Evolutionary conservation across 352 stramenopile species (phyloP), one percentile per base, ranked within the genome.

Genomic region (Thalassiosira tumida): DNA sequence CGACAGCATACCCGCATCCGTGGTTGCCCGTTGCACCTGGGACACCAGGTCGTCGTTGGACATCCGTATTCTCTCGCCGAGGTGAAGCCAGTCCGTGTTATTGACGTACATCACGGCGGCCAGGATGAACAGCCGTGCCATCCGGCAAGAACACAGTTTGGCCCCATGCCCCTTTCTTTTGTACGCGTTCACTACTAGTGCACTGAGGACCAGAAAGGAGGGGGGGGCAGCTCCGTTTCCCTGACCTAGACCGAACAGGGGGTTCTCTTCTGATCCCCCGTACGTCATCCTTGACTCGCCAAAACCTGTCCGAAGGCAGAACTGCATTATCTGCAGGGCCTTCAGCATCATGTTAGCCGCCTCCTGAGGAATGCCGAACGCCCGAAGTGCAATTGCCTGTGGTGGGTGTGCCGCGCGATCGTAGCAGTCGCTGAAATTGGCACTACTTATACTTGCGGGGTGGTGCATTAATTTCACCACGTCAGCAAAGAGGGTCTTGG

Each of bases 221-320:
- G 81, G 43, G 31, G 74, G 75, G 0, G 67, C 47, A 40, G 81
- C 65, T 15, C 81, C 47, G 31, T 54, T 89, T 1, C 87, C 87
- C 38, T 89, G 75, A 6, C 75, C 82, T 0, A 78, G 50, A 0
- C 81, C 87, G 6, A 31, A 26, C 14, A 59, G 35, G 24, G 65
- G 62, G 21, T 67, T 26, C 7, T 59, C 40, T 1, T 31, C 4
- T 24, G 75, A 75, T 5, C 76, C 76, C 0, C 87, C 81, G 62
- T 65, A 89, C 1, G 33, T 40, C 1, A 54, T 2, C 0, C 37
- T 29, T 0, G 75, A 83, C 6, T 89, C 62, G 0, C 81, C 87
- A 79, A 87, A 93, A 13, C 75, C 81, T 38, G 81, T 90, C 3
- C 65, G 14, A 0, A 93, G 31, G 21, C 74, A 79, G 67, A 85